These are phyloP conservation scores for Teunomyces barrocoloradensis DNA, from an alignment of 805 yeast species.

Conservation along the genomic window DNA sequence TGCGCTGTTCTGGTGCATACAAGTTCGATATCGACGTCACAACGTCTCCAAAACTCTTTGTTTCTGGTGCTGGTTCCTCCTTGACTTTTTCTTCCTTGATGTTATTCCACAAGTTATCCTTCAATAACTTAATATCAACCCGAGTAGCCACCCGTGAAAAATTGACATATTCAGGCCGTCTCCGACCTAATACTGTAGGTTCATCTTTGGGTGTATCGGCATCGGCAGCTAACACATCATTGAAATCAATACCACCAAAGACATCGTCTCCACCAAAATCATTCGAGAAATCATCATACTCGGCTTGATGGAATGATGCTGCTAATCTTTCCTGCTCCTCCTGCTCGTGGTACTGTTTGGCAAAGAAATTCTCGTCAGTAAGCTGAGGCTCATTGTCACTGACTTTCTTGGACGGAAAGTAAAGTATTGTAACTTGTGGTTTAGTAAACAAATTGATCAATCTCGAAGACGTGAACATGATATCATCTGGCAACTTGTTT, in stretches of 20 bases:
- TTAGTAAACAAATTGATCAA: constrained; percentile 67
- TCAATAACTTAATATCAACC: constrained; percentile 71
- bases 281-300: constrained; percentile 37
- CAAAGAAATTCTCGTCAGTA: constrained; percentile 74
- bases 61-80: neutral
- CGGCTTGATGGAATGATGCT: constrained; percentile 38
- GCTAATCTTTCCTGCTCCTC: constrained; percentile 37
- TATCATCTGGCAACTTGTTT: constrained; percentile 68
- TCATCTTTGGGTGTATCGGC: constrained; percentile 11
- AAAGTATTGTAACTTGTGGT: constrained; percentile 48
- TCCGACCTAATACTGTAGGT: constrained; percentile 19
- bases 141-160: constrained; percentile 74
- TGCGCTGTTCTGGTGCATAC: constrained; percentile 55
- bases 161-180: constrained; percentile 44
- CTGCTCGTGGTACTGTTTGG: constrained; percentile 52
- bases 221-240: constrained; percentile 35
- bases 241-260: constrained; percentile 41
- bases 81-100: constrained; percentile 23
- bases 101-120: constrained; percentile 72
- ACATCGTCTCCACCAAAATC: constrained; percentile 34
- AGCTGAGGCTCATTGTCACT: constrained; percentile 26
- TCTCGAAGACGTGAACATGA: constrained; percentile 65
- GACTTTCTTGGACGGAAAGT: constrained; percentile 12
- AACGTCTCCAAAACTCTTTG: constrained; percentile 36
- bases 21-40: constrained; percentile 47